phyloP scores from a whole-genome alignment of 352 stramenopile species.

The Phytophthora capsici region DNA sequence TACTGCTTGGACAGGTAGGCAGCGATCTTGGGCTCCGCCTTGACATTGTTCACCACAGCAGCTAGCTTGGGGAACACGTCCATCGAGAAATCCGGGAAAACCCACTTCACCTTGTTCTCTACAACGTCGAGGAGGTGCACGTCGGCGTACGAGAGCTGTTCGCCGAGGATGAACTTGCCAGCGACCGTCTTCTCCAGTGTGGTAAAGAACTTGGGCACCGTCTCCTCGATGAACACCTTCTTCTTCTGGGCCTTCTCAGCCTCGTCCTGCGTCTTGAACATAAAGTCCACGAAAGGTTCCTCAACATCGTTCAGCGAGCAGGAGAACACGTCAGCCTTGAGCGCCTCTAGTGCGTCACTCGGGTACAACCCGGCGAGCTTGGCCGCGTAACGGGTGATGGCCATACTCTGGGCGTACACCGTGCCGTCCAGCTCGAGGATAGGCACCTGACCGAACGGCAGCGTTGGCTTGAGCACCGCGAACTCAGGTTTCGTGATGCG shows the following conservation, averaged over 20 bases:
- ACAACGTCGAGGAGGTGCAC: too few relatives aligned
- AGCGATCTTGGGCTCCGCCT: too few relatives aligned
- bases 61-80: too few relatives aligned
- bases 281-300: slow-evolving; percentile 22
- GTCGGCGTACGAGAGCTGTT: slow-evolving; percentile 33
- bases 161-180: slow-evolving; percentile 60
- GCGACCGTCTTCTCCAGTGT: slow-evolving; percentile 52
- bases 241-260: slow-evolving; percentile 45
- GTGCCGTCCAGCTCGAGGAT: slow-evolving; percentile 43
- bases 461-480: slow-evolving; percentile 35
- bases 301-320: slow-evolving; percentile 29
- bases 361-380: slow-evolving; percentile 47
- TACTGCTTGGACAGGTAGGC: too few relatives aligned
- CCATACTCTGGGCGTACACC: slow-evolving; percentile 43
- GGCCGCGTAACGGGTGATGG: slow-evolving; percentile 52
- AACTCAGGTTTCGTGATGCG: slow-evolving; percentile 38
- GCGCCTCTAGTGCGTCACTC: slow-evolving; percentile 27
- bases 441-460: slow-evolving; percentile 52
- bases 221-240: slow-evolving; percentile 46
- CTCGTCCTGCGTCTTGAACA: slow-evolving; percentile 44
- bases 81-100: too few relatives aligned
- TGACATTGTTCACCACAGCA: too few relatives aligned
- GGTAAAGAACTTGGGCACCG: slow-evolving; percentile 41
- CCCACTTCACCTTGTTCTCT: too few relatives aligned
- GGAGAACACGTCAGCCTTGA: slow-evolving; percentile 42